Evolutionary conservation across 352 stramenopile species (phyloP), one percentile per base, ranked within the genome.

Genomic region (Phytopythium kandeliae): DNA sequence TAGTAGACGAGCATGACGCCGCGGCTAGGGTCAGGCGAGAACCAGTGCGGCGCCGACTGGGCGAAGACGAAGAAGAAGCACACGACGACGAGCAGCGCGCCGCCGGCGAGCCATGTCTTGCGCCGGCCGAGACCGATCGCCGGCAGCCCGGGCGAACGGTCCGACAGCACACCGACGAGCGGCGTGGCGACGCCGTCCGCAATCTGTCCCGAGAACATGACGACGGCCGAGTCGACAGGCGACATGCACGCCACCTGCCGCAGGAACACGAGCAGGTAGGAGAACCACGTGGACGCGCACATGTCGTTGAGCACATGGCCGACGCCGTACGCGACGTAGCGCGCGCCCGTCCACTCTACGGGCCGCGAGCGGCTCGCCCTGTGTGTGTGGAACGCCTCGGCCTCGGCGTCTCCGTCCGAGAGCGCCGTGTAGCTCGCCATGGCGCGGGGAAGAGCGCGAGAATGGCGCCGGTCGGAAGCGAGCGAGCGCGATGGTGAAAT

Each of bases 1-100:
- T 92, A 92, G 65, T 92, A 91, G 4, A 82, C 58, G 9, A 93
- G 69, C 19, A 93, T 60, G 2, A 85, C 59, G 13, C 62, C 50
- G 11, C 76, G 74, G 47, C 74, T 89, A 5, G 81, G 80, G 15
- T 59, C 38, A n/a, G 56, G 57, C 4, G 55, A 71, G 44, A 92
- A 83, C 74, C 74, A 86, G 11, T 60, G 47, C 3, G 81, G 81
- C 11, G 76, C 66, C 48, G 77, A 92, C 11, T 65, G 60, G 0
- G 64, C 81, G 45, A 94, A 94, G 5, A 94, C 84, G 41, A 90
- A 88, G 64, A 86, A 90, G 62, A 92, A 94, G 69, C 80, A 94
- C 4, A 94, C 57, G 24, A 89, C 51, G 11, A 94, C 84, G 21
- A 91, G 63, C 48, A 92, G 28, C 2, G 74, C 78, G 13, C 84